Base-by-base conservation (phyloP, 2,329 filamentous ascomycete species). In the Cyanodermella asteris region DNA sequence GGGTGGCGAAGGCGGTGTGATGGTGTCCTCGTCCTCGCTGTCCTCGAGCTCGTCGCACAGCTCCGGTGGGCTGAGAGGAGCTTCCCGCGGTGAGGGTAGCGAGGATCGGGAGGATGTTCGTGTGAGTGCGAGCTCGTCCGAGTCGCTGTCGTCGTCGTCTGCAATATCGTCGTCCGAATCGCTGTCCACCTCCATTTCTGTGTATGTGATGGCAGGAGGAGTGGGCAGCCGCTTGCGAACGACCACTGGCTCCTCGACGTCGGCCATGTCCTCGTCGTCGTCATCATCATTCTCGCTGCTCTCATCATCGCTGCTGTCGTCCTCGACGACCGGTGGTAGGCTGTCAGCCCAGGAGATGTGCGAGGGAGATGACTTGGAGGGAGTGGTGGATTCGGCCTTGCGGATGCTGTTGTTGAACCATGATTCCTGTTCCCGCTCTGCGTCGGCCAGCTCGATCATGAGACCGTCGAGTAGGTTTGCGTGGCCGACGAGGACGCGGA, bases 341-440 rank as follows among this genome's bases (percentile, higher is more conserved):
- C 65, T 61, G 48, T 90, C 77, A 42, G 77, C 76, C 78, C 80
- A 91, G 59, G 84, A 74, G 39, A 91, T 68, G 55, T 77, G 77
- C 47, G 64, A 66, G 34, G 56, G 46, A 32, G 54, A 41, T 27
- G 46, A 51, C 38, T 53, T 61, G 45, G 60, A 59, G n/a, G n/a
- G n/a, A n/a, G n/a, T n/a, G n/a, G n/a, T n/a, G n/a, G n/a, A n/a
- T n/a, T n/a, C n/a, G 38, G 75, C 75, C 43, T 73, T 75, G 47
- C 67, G 72, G 51, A 93, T 77, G 33, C 80, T 87, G 50, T 81
- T 74, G 66, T 93, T 90, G 72, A 93, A 94, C 82, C 82, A 93
- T 37, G 68, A 72, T 55, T 94, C 84, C 55, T 94, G 87, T 51
- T 93, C 81, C 40, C 72, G 69, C 61, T 94, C 87, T 45, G 84